Evolutionary conservation across 306 rosid genomes (phyloP).

Genomic region (Trichosanthes truncata): DNA sequence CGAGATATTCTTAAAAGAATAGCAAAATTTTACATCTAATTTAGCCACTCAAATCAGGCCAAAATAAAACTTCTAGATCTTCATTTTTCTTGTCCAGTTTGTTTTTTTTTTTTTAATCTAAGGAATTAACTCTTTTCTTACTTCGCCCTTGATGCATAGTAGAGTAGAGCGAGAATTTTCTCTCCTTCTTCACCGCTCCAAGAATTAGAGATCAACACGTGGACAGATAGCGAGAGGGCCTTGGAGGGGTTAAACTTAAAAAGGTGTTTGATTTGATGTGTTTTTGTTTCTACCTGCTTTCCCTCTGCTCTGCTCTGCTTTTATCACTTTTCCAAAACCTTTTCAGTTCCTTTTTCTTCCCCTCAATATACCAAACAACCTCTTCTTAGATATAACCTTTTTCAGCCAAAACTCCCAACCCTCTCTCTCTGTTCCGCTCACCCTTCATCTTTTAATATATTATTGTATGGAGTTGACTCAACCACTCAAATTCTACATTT

Average conservation of each 20-base stretch:
- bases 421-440: not conserved
- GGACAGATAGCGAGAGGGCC: not conserved
- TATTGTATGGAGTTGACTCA: not conserved
- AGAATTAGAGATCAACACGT: not conserved
- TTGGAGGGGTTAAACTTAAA: conserved; percentile 13
- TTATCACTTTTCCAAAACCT: conserved; percentile 33
- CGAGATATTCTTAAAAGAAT: not conserved
- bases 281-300: conserved; percentile 33
- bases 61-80: too few species aligned
- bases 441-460: not conserved
- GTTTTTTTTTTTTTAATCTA: not conserved
- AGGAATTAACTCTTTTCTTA: not conserved
- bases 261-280: conserved; percentile 54
- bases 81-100: not conserved
- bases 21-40: not conserved
- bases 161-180: not conserved
- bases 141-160: too few species aligned
- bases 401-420: conserved; percentile 12
- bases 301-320: not conserved
- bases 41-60: too few species aligned
- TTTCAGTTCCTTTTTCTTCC: conserved; percentile 22
- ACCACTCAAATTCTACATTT: not conserved
- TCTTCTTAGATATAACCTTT: conserved; percentile 15
- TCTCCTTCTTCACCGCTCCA: conserved; percentile 5
- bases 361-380: conserved; percentile 12